phyloP scores from a whole-genome alignment of 2,329 filamentous ascomycete species.

The Pyrenochaeta sp. region DNA sequence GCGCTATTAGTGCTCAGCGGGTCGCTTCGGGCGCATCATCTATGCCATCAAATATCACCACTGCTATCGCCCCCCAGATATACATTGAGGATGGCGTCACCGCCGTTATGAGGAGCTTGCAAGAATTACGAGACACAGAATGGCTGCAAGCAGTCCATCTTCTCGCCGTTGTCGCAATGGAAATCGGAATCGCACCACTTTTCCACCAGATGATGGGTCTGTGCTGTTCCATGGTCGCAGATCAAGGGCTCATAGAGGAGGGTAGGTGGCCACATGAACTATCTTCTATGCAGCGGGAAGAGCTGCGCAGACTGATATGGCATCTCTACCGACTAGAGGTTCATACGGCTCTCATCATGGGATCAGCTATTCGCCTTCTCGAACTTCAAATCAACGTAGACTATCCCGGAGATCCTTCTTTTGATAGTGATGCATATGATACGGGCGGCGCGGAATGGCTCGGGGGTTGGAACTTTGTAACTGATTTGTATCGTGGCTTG shows the following conservation, averaged over 20 bases:
- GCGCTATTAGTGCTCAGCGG: background rate
- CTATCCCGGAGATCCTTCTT: slow-evolving; percentile 2
- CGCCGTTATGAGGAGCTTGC: background rate
- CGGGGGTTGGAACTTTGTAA: background rate
- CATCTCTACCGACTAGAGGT: slow-evolving; percentile 8
- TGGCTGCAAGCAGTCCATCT: slow-evolving; percentile 1
- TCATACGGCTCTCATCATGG: slow-evolving; percentile 5
- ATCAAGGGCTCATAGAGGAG: background rate
- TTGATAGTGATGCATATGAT: background rate
- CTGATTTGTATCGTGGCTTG: slow-evolving; percentile 5
- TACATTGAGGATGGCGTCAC: background rate
- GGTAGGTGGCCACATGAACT: background rate
- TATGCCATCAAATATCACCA: background rate
- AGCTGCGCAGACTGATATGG: slow-evolving; percentile 3
- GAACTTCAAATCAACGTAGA: slow-evolving; percentile 2
- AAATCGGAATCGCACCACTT: background rate
- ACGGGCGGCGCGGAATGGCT: background rate
- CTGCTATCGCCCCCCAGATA: background rate
- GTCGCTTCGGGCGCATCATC: background rate
- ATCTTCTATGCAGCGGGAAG: background rate
- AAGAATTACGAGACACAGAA: background rate
- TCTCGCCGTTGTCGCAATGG: slow-evolving; percentile 1
- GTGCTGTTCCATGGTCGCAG: background rate
- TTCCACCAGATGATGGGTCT: slow-evolving; percentile 1
- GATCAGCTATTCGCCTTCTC: background rate